These are phyloP conservation scores for Aureobasidium uvarum DNA, from an alignment of 2,329 filamentous ascomycete genomes.

Conservation along the genomic window DNA sequence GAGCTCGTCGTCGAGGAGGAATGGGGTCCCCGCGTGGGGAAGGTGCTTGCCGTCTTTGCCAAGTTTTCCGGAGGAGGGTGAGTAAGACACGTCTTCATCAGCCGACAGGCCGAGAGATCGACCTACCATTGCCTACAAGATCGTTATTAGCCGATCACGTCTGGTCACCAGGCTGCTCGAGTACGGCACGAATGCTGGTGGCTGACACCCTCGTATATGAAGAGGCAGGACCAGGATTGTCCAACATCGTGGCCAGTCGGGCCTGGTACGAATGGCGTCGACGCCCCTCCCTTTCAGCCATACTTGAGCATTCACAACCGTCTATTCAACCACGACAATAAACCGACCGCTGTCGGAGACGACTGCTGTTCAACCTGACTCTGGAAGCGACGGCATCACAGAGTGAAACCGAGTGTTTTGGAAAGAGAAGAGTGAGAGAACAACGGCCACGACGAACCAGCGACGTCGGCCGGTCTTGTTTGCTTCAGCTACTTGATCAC, in stretches of 20 bases:
- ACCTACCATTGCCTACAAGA: not conserved
- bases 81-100: not conserved
- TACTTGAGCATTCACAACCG: not conserved
- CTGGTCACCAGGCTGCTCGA: conserved; percentile 12
- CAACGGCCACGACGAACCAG: conserved; percentile 4
- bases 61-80: conserved; percentile 17
- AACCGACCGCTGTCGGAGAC: not conserved
- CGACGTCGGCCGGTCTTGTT: not conserved
- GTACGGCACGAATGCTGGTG: conserved; percentile 19
- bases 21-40: conserved; percentile 18
- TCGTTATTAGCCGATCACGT: conserved; percentile 19
- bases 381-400: not conserved
- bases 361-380: not conserved
- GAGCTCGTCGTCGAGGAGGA: not conserved
- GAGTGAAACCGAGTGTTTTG: not conserved
- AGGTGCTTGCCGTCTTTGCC: conserved; percentile 13
- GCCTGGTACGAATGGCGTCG: conserved; percentile 11
- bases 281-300: conserved; percentile 13
- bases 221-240: conserved; percentile 6
- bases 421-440: not conserved
- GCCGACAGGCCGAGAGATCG: conserved; percentile 20
- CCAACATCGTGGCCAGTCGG: not conserved
- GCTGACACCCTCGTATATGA: conserved; percentile 16
- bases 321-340: conserved; percentile 14
- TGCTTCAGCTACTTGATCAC: conserved; percentile 1